Evolutionary conservation across 768 basidiomycete genomes (phyloP), one percentile per base, ranked within the genome.

Genomic region (Boletus pseudopeckii): DNA sequence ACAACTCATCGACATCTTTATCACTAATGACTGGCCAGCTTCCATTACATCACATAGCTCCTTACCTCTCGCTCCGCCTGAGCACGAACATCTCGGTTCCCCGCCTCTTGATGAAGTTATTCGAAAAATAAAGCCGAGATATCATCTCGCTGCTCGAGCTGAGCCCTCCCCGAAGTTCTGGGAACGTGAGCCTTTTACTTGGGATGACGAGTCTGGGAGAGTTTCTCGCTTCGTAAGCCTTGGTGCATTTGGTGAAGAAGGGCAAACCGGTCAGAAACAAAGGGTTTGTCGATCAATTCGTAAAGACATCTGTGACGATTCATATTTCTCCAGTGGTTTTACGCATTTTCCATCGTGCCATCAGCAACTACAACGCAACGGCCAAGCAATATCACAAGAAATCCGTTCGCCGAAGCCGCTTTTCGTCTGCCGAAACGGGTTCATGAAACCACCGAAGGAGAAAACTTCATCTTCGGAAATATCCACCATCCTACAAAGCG

Each of bases 131-230:
- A 87, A 86, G 62, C 94, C 96, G 2, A 81, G 90, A 46, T 99
- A 99, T 73, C 85, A 95, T 62, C 91, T 98, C 65, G 81, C 88
- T 20, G 80, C 81, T 45, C 77, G 77, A 9, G 83, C 81, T 14
- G 83, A 84, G 0, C 71, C 76, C n/a, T 80, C 81, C 14, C 78
- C 88, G 0, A 80, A 78, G 49, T 99, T 97, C 68, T 98, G 95
- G 94, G 97, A 99, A 69, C 77, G 95, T 48, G 94, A 98, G 54
- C 95, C 97, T 1, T 96, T 86, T 66, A 68, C 80, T 5, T 98
- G 94, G 94, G 81, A 83, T 40, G 85, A 85, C 34, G 84, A 86
- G 48, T 74, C 74, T 26, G 80, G 77, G 18, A 80, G 91, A 32
- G 73, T 88, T 38, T 83, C 86, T 30, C 78, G 71, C 37, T 95